phyloP scores from a whole-genome alignment of 345 rosid species.

The Brassica rapa region DNA sequence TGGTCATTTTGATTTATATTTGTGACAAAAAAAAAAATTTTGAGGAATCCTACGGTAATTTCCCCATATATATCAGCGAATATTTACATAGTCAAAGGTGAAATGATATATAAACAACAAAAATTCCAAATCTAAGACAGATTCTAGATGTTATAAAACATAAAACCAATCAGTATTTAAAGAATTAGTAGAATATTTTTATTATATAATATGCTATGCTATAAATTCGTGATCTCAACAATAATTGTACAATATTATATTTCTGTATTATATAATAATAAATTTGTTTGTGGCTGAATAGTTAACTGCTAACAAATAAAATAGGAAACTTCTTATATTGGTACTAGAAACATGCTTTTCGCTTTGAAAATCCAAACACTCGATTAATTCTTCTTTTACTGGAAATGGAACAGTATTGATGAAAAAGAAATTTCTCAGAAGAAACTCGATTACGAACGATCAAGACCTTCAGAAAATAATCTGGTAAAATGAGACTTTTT shows the following conservation, averaged over 20 bases:
- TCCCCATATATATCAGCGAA: background rate
- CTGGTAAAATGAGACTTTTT: too few species aligned
- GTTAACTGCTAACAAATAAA: background rate
- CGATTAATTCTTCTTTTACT: background rate
- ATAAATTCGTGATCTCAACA: background rate
- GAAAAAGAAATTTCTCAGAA: background rate
- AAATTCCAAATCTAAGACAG: background rate
- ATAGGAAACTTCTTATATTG: background rate
- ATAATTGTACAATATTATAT: background rate
- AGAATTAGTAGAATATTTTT: background rate
- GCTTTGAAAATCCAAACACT: background rate
- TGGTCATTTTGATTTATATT: too few species aligned
- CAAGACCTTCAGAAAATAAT: background rate
- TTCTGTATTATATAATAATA: background rate
- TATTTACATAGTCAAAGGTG: background rate
- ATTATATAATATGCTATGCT: background rate
- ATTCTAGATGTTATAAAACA: background rate
- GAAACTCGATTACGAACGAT: background rate
- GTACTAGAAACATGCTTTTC: background rate
- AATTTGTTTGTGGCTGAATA: too few species aligned
- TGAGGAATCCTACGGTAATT: too few species aligned
- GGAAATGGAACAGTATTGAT: background rate
- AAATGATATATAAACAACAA: background rate
- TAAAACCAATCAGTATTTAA: background rate
- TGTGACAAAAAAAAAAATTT: too few species aligned